Evolutionary conservation across 108 stramenopile genomes (phyloP).

Genomic region (Asterionellopsis glacialis): DNA sequence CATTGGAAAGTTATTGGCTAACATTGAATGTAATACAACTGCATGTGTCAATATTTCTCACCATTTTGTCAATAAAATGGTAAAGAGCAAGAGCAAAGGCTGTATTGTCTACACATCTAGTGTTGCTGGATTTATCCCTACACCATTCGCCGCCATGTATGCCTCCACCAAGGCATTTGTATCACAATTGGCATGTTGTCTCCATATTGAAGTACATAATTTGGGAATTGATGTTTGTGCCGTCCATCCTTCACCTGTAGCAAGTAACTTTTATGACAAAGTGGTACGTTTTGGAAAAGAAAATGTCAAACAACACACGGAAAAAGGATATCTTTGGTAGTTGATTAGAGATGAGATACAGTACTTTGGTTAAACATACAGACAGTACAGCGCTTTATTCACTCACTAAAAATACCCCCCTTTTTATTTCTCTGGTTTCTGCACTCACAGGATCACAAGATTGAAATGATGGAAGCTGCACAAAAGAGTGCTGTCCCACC

Average conservation of each 20-base stretch:
- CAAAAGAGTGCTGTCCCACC: conserved; percentile 90
- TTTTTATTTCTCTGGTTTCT: too few relatives aligned
- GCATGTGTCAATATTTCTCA: conserved; percentile 92
- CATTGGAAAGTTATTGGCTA: conserved; percentile 82
- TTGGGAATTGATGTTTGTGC: conserved; percentile 97
- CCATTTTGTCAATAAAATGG: conserved; percentile 81
- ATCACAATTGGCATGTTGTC: conserved; percentile 81
- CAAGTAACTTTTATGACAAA: conserved; percentile 93
- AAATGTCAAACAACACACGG: too few relatives aligned
- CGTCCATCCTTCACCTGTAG: conserved; percentile 96
- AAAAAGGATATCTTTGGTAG: too few relatives aligned
- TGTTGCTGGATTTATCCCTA: conserved; percentile 96
- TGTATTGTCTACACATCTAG: conserved; percentile 96
- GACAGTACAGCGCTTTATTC: too few relatives aligned
- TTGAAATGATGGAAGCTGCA: conserved; percentile 87
- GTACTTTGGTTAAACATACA: too few relatives aligned
- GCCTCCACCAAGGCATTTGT: conserved; percentile 99
- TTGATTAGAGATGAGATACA: too few relatives aligned
- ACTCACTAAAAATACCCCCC: too few relatives aligned
- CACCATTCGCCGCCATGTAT: conserved; percentile 97
- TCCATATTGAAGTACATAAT: conserved; percentile 83
- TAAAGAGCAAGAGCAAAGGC: conserved; percentile 54
- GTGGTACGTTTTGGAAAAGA: too few relatives aligned
- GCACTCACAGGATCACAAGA: conserved; percentile 62
- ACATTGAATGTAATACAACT: conserved; percentile 98